phyloP scores from a whole-genome alignment of 2,329 filamentous ascomycete genomes.

The Bipolaris gigantea region DNA sequence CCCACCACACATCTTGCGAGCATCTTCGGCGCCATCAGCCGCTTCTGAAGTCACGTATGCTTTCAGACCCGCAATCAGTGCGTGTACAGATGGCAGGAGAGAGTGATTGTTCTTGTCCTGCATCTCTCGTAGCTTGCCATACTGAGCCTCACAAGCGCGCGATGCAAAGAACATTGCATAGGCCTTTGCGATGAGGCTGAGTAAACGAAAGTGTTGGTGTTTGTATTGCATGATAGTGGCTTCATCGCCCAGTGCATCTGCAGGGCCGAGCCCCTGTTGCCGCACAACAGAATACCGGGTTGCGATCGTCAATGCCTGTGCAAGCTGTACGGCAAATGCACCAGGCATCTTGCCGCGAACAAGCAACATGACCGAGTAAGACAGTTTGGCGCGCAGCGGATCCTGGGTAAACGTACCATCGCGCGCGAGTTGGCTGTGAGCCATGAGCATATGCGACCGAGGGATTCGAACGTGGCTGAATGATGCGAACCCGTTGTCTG shows the following conservation, averaged over 20 bases:
- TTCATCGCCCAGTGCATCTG: constrained; percentile 4
- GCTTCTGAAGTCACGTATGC: constrained; percentile 54
- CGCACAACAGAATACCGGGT: constrained; percentile 53
- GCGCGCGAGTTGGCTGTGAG: constrained; percentile 50
- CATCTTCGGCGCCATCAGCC: constrained; percentile 48
- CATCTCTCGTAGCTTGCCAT: constrained; percentile 6
- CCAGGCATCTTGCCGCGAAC: constrained; percentile 49
- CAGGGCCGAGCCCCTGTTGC: constrained; percentile 39
- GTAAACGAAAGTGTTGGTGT: constrained; percentile 21
- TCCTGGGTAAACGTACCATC: constrained; percentile 49
- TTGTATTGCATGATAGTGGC: constrained; percentile 17
- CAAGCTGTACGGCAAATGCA: constrained; percentile 53
- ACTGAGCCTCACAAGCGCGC: constrained; percentile 3
- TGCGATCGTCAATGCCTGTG: constrained; percentile 55
- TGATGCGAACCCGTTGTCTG: constrained; percentile 55
- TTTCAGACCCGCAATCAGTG: constrained; percentile 46
- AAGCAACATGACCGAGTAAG: constrained; percentile 53
- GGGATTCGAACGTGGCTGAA: constrained; percentile 52
- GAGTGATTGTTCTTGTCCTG: constrained; percentile 6
- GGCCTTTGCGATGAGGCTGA: constrained; percentile 18
- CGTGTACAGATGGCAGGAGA: constrained; percentile 27
- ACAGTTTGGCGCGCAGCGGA: constrained; percentile 47
- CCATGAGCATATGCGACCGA: constrained; percentile 52
- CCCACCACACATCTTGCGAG: constrained; percentile 44
- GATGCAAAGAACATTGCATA: constrained; percentile 25